phyloP scores from a whole-genome alignment of 768 basidiomycete species.

The Kwoniella sp. region DNA sequence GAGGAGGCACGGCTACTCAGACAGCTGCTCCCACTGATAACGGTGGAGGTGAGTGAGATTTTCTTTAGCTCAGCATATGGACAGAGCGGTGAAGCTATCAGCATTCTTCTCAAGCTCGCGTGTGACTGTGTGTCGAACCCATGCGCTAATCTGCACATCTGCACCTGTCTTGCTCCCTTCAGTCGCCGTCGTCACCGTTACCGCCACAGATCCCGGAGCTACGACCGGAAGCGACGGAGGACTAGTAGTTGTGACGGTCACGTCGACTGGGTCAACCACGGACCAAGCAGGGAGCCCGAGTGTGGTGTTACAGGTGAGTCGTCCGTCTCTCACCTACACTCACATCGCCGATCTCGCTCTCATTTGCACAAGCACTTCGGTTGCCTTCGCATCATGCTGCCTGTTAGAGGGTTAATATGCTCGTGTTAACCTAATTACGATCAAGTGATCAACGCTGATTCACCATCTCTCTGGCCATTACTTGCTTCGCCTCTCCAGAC shows the following conservation, averaged over 20 bases:
- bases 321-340: no score
- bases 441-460: neutral
- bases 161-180: neutral
- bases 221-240: conserved; percentile 16
- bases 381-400: neutral
- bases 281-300: conserved; percentile 6
- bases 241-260: conserved; percentile 19
- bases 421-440: no score
- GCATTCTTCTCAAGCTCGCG: neutral
- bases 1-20: conserved; percentile 8
- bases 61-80: no score
- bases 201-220: conserved; percentile 20
- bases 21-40: conserved; percentile 8
- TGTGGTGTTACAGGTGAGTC: conserved; percentile 14
- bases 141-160: no score
- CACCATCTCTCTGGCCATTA: neutral
- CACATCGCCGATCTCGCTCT: no score
- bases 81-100: no score
- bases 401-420: neutral
- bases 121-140: no score
- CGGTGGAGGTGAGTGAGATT: conserved; percentile 19
- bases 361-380: neutral
- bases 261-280: conserved; percentile 6
- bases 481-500: conserved; percentile 1
- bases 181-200: conserved; percentile 21